Evolutionary conservation across 2,329 filamentous ascomycete genomes (phyloP).

Genomic region (Tricladium varicosporioides): DNA sequence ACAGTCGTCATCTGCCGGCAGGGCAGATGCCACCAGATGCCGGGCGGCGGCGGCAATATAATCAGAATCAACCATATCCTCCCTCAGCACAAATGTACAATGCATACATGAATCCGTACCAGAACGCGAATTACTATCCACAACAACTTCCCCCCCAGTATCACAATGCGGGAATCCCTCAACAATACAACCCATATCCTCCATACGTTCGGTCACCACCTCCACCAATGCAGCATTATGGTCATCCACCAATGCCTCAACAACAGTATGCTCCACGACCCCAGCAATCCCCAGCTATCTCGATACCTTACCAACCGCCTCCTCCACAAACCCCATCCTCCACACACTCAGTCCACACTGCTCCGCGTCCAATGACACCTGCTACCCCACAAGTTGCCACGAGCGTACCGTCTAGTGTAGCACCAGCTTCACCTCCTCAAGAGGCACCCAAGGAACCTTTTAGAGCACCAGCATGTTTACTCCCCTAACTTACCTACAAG

Average conservation of each 20-base stretch:
- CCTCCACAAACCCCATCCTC: conserved; percentile 40
- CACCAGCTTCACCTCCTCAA: conserved; percentile 28
- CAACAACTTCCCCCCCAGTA: conserved; percentile 59
- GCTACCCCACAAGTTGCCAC: conserved; percentile 41
- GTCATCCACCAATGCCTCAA: conserved; percentile 40
- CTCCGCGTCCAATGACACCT: conserved; percentile 42
- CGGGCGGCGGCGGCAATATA: conserved; percentile 33
- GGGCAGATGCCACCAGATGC: conserved; percentile 51
- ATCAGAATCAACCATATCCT: conserved; percentile 40
- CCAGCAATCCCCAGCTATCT: conserved; percentile 51
- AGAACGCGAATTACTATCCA: conserved; percentile 47
- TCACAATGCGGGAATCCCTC: conserved; percentile 49
- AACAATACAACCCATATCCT: conserved; percentile 41
- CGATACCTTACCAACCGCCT: conserved; percentile 55
- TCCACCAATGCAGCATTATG: conserved; percentile 51
- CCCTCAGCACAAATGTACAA: conserved; percentile 45
- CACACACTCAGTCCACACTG: conserved; percentile 31
- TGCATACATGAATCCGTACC: conserved; percentile 50
- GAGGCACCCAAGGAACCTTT: conserved; percentile 37
- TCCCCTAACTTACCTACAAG: neutral
- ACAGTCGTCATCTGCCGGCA: conserved; percentile 73
- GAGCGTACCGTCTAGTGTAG: conserved; percentile 28
- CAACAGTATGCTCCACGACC: conserved; percentile 28
- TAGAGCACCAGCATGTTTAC: conserved; percentile 49
- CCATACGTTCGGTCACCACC: conserved; percentile 50